Percentiles rank a stretch among this genome's conserved stretches.
phyloP scores from a whole-genome alignment of 805 yeast genomes.

The Peterozyma toletana region DNA sequence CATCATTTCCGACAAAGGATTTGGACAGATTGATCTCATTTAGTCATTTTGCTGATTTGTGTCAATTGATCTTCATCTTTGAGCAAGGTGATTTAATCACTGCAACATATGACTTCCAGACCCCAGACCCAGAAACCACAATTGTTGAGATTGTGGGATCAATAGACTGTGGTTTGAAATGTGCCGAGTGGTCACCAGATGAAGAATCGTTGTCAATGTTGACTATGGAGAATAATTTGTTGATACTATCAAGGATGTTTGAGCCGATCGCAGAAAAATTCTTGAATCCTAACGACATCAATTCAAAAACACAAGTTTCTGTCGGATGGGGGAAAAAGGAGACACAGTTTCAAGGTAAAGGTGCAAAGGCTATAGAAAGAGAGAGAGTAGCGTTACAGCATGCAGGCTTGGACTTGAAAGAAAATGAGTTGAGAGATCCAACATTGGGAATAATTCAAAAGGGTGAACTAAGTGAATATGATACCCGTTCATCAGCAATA shows the following conservation, averaged over 20 bases:
- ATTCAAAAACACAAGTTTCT: conserved; percentile 68
- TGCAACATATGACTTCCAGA: conserved; percentile 48
- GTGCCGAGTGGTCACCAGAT: conserved; percentile 86
- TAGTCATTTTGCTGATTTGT: conserved; percentile 63
- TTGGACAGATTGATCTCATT: conserved; percentile 44
- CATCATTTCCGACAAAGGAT: conserved; percentile 46
- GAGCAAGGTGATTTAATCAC: conserved; percentile 69
- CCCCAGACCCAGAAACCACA: conserved; percentile 43
- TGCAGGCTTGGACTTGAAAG: conserved; percentile 61
- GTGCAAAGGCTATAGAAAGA: conserved; percentile 75
- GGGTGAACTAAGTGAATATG: conserved; percentile 56
- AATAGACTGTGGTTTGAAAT: conserved; percentile 64
- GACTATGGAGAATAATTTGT: conserved; percentile 52
- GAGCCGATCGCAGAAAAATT: conserved; percentile 70
- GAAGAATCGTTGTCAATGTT: conserved; percentile 76
- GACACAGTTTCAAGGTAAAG: conserved; percentile 93
- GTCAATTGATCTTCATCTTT: conserved; percentile 59
- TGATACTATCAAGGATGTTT: conserved; percentile 66
- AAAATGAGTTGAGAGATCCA: conserved; percentile 69
- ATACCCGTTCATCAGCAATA: conserved; percentile 38
- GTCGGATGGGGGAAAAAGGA: conserved; percentile 99
- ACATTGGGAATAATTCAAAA: conserved; percentile 70
- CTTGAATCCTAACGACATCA: conserved; percentile 55
- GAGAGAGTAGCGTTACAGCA: conserved; percentile 46
- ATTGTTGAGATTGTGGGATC: conserved; percentile 75